These are phyloP conservation scores for Blastomyces silverae DNA, from an alignment of 2,329 filamentous ascomycete species.

Conservation along the genomic window DNA sequence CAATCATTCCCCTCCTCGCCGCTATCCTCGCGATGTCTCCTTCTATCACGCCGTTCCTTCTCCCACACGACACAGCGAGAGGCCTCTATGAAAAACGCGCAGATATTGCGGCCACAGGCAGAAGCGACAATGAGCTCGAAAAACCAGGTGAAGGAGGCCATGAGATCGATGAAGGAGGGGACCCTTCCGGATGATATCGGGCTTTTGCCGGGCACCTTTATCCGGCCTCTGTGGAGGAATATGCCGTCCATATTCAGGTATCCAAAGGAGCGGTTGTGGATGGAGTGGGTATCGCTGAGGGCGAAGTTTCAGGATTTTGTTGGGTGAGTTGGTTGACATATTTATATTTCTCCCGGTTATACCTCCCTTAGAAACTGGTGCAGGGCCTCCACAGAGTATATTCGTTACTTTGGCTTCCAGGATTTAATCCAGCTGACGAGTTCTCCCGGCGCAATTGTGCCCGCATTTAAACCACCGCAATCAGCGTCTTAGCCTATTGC, in stretches of 20 bases:
- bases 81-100: conserved; percentile 9
- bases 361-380: too few relatives aligned
- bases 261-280: conserved; percentile 31
- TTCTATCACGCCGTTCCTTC: conserved; percentile 27
- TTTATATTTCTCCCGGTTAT: conserved; percentile 9
- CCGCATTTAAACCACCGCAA: not conserved
- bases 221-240: conserved; percentile 36
- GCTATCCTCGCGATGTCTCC: conserved; percentile 25
- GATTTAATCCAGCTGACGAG: conserved; percentile 12
- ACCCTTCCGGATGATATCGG: conserved; percentile 42
- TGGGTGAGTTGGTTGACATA: conserved; percentile 27
- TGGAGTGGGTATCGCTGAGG: conserved; percentile 40
- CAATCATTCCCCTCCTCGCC: conserved; percentile 14
- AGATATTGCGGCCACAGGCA: conserved; percentile 27
- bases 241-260: conserved; percentile 37
- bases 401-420: conserved; percentile 13
- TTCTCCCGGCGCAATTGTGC: not conserved
- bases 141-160: conserved; percentile 28
- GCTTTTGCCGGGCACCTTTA: conserved; percentile 40
- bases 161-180: conserved; percentile 24
- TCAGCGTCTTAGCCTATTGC: conserved; percentile 30
- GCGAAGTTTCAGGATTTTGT: conserved; percentile 30
- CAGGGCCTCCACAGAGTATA: not conserved
- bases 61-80: conserved; percentile 27
- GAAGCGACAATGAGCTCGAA: conserved; percentile 38